Evolutionary conservation across 257 asterid species (phyloP), one percentile per base, ranked within the genome.

Genomic region (Nicotiana otophora): DNA sequence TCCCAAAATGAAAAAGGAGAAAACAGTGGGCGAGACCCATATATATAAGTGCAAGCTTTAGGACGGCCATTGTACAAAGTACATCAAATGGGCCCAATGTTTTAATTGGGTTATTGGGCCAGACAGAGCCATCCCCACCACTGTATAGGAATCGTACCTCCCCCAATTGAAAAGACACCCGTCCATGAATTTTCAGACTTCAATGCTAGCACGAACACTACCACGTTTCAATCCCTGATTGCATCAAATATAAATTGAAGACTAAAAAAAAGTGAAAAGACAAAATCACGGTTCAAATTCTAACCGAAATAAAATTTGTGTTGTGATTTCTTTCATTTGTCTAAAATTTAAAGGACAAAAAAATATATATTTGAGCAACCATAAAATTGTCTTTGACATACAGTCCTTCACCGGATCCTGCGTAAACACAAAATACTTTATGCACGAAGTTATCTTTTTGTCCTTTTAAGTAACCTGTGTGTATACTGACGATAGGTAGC

Each of bases 181-280:
- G 61, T 34, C 61, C n/a, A 42, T 57, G 55, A 33, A 3, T 65
- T 82, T 62, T 67, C 86, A 14, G 58, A 23, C 64, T 74, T 34
- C 80, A 67, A 77, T 48, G 23, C 42, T 17, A 23, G 9, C 30
- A 65, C 85, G 20, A 81, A 26, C 60, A 33, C 82, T 60, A 33
- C 81, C 87, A 89, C 93, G 88, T 91, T 88, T 87, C 89, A 82
- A 53, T 33, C 62, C 36, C 19, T 80, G 77, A 87, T 84, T 88
- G 85, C 48, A 51, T 42, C 61, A 42, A 36, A 42, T 17, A 9
- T 11, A n/a, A 46, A 76, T 6, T 48, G 39, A 19, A 46, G n/a
- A 34, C 64, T 48, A 16, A 4, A 34, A 17, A 19, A 54, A 57
- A 7, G 12, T 28, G 26, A 26, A 42, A 33, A 75, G 12, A 28